A percentile compares a stretch with the other conserved stretches of the same genome.
These are phyloP conservation scores for Boechera retrofracta DNA, from an alignment of 345 rosid genomes.

Conservation along the genomic window DNA sequence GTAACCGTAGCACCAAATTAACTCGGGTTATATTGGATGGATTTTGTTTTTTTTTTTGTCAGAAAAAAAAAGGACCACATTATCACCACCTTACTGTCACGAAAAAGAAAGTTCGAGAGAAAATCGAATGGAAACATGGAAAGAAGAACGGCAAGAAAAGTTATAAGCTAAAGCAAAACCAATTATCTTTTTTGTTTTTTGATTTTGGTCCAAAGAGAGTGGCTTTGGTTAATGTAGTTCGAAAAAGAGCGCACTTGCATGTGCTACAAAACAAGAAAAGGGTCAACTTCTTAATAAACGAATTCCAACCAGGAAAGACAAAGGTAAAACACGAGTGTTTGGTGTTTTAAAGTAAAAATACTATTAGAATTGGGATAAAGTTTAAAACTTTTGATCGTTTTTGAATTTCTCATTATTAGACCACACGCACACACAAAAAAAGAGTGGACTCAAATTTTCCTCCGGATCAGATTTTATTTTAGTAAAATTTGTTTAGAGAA, in stretches of 20 bases:
- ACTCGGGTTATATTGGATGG: neutral
- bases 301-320: conserved; percentile 11
- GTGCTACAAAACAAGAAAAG: conserved; percentile 32
- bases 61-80: neutral
- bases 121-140: conserved; percentile 9
- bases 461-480: neutral
- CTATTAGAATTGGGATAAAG: neutral
- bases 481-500: neutral
- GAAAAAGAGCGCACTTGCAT: conserved; percentile 13
- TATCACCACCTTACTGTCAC: conserved; percentile 1
- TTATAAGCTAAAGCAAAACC: conserved; percentile 23
- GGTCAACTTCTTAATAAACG: conserved; percentile 17
- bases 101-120: neutral
- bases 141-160: conserved; percentile 5
- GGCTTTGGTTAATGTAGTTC: neutral
- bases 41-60: neutral
- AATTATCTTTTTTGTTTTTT: conserved; percentile 11
- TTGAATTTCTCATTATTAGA: neutral
- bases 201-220: neutral
- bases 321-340: conserved; percentile 7
- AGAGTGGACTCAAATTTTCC: neutral
- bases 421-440: neutral
- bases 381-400: neutral
- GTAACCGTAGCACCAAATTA: neutral
- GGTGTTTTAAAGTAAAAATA: neutral